A percentile compares a stretch with the other conserved stretches of the same genome.
These are phyloP conservation scores for Pseudofabraea citricarpa DNA, from an alignment of 2,329 filamentous ascomycete species.

Conservation along the genomic window DNA sequence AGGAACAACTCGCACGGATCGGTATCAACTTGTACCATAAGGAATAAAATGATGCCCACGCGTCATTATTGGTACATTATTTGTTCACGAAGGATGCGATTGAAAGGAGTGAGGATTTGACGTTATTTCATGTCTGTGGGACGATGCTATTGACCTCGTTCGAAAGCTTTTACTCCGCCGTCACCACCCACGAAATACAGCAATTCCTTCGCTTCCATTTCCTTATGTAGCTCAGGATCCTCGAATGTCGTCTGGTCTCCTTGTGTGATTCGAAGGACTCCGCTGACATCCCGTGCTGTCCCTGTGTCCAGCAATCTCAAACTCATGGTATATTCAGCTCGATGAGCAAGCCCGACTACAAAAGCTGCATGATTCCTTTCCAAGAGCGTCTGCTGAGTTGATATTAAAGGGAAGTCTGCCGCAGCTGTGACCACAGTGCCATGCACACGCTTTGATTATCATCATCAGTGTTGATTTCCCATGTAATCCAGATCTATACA, in stretches of 20 bases:
- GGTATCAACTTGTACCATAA: constrained; percentile 2
- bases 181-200: constrained; percentile 79
- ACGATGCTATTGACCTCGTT: constrained; percentile 58
- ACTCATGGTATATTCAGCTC: constrained; percentile 66
- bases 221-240: constrained; percentile 25
- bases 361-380: constrained; percentile 71
- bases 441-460: constrained; percentile 44
- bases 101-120: background rate
- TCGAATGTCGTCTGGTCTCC: constrained; percentile 35
- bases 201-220: constrained; percentile 60
- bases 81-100: background rate
- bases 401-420: constrained; percentile 70
- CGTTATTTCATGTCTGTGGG: background rate
- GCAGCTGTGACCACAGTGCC: constrained; percentile 62
- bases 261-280: constrained; percentile 72
- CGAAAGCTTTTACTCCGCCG: constrained; percentile 78
- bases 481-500: constrained; percentile 22
- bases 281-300: constrained; percentile 84
- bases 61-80: background rate
- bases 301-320: constrained; percentile 79
- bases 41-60: background rate
- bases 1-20: constrained; percentile 1
- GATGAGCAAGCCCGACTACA: constrained; percentile 67
- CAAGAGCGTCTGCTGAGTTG: constrained; percentile 54
- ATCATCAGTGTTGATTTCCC: background rate